Conservation (phyloP, 106 monocot species). For the Platanthera zijinensis region DNA sequence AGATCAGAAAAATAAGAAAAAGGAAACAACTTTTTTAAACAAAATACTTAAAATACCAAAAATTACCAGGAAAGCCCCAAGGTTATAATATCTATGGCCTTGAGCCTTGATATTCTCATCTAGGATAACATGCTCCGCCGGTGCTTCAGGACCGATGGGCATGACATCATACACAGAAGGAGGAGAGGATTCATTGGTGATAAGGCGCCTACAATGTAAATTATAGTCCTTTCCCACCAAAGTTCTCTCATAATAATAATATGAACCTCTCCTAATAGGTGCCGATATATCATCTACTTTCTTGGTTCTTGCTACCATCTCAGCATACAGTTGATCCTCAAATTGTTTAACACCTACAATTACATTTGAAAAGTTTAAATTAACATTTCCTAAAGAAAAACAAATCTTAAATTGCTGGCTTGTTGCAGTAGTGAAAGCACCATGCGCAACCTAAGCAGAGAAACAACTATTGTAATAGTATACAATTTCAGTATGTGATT, state of each 20-base stretch:
- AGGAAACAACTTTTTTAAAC: background rate
- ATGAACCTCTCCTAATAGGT: slow-evolving; percentile 60
- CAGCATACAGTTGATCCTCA: slow-evolving; percentile 64
- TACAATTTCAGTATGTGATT: too few species aligned
- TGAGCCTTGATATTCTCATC: slow-evolving; percentile 93
- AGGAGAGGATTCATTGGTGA: slow-evolving; percentile 19
- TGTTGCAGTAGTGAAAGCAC: too few species aligned
- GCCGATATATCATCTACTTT: slow-evolving; percentile 69
- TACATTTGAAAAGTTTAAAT: background rate
- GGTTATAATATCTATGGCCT: slow-evolving; percentile 64
- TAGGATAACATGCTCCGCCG: slow-evolving; percentile 79
- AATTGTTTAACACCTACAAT: slow-evolving; percentile 58
- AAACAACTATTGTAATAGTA: too few species aligned
- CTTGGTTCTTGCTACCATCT: slow-evolving; percentile 88
- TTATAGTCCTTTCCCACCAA: slow-evolving; percentile 89
- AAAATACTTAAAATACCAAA: background rate
- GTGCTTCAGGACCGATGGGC: slow-evolving; percentile 70
- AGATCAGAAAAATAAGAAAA: background rate
- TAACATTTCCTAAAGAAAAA: background rate
- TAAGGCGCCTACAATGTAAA: slow-evolving; percentile 70
- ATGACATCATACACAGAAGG: slow-evolving; percentile 73
- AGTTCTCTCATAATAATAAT: slow-evolving; percentile 83
- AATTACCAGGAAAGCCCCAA: slow-evolving; percentile 71
- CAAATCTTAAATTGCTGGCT: too few species aligned
- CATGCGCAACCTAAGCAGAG: too few species aligned